These are phyloP conservation scores for Puccinellia tenuiflora DNA, from an alignment of 176 grass and related monocot genomes.

Conservation along the genomic window DNA sequence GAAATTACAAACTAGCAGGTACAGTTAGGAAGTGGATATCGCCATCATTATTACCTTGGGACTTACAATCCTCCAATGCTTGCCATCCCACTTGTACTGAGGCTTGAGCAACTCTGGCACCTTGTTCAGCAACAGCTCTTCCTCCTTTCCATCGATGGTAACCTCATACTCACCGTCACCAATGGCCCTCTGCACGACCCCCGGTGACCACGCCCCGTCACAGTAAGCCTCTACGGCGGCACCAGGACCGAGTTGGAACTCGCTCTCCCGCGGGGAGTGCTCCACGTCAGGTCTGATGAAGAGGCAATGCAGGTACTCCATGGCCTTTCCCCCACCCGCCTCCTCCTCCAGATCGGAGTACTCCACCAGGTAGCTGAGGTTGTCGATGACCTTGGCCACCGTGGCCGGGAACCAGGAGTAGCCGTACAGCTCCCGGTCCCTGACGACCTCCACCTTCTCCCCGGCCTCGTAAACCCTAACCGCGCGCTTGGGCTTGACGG, in stretches of 20 bases:
- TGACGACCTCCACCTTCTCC: constrained; percentile 49
- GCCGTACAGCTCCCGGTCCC: constrained; percentile 30
- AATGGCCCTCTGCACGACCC: constrained; percentile 6
- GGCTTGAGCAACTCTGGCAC: constrained; percentile 30
- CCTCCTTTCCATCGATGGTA: background rate
- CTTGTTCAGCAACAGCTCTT: constrained; percentile 10
- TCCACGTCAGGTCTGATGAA: constrained; percentile 43
- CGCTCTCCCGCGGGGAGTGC: background rate
- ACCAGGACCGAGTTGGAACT: constrained; percentile 8
- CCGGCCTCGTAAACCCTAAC: constrained; percentile 26
- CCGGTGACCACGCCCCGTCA: constrained; percentile 41
- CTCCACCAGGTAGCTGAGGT: constrained; percentile 35
- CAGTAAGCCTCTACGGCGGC: constrained; percentile 44
- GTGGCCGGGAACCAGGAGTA: constrained; percentile 57
- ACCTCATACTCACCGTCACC: constrained; percentile 29
- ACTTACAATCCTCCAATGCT: constrained; percentile 28
- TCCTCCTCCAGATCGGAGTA: constrained; percentile 35
- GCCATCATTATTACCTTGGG: constrained; percentile 24
- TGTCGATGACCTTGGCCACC: constrained; percentile 26
- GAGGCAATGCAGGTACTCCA: constrained; percentile 48
- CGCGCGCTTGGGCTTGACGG: background rate
- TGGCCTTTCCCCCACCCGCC: background rate
- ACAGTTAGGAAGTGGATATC: background rate
- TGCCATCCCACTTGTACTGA: constrained; percentile 45
- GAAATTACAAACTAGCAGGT: background rate